A percentile compares a stretch with the other conserved stretches of the same genome.
Conservation (phyloP, 2,329 filamentous ascomycete species). For the Trichoderma cornu-damae region DNA sequence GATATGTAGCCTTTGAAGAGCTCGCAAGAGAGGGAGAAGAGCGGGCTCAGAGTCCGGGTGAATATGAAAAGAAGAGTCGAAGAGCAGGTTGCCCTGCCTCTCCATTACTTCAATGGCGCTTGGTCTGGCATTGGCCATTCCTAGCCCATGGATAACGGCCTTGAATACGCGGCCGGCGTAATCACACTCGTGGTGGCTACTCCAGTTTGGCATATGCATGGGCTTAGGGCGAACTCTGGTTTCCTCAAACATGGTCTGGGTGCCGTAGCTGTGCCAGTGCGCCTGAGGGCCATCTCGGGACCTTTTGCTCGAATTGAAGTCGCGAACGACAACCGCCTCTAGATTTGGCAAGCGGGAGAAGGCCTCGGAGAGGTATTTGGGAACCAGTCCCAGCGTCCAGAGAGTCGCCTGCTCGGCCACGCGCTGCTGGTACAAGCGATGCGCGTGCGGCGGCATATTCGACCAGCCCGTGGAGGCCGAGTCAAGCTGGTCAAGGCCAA, state of each 20-base stretch:
- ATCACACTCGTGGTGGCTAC: not conserved
- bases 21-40: constrained; percentile 39
- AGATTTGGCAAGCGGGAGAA: constrained; percentile 52
- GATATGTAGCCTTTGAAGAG: constrained; percentile 42
- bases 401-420: constrained; percentile 29
- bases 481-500: constrained; percentile 26
- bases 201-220: not conserved
- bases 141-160: constrained; percentile 40
- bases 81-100: constrained; percentile 30
- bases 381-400: constrained; percentile 42
- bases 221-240: constrained; percentile 27
- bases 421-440: constrained; percentile 20
- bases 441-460: constrained; percentile 7
- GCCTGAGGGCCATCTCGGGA: constrained; percentile 41
- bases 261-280: constrained; percentile 53
- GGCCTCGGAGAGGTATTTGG: constrained; percentile 52
- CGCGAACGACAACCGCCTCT: constrained; percentile 52
- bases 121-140: constrained; percentile 34
- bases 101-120: constrained; percentile 46
- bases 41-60: constrained; percentile 27
- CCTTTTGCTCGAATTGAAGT: constrained; percentile 49
- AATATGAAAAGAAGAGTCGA: constrained; percentile 41
- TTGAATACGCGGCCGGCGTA: constrained; percentile 37
- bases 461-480: no score
- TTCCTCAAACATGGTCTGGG: constrained; percentile 34